A percentile compares a stretch with the other conserved stretches of the same genome.
Conservation (phyloP, 345 rosid species). For the Hibiscus syriacus region DNA sequence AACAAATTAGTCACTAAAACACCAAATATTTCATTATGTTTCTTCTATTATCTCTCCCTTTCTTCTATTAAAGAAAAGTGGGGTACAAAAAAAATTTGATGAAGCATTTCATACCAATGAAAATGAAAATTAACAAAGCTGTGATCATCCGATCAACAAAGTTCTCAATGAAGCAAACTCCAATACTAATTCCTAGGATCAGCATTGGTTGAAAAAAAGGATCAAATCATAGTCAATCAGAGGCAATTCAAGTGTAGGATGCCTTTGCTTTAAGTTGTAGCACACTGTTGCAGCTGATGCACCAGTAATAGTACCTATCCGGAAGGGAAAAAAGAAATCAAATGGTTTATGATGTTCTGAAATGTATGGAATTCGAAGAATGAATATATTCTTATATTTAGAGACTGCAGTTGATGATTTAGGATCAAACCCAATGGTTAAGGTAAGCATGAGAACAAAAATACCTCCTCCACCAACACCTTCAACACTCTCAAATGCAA, state of each 20-base stretch:
- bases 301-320: constrained; percentile 50
- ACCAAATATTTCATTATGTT: too few relatives aligned
- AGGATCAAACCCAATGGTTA: constrained; percentile 39
- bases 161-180: constrained; percentile 45
- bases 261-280: constrained; percentile 42
- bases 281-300: too few relatives aligned
- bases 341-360: background rate
- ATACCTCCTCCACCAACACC: constrained; percentile 55
- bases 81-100: too few relatives aligned
- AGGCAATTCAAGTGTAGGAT: constrained; percentile 45
- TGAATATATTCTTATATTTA: constrained; percentile 28
- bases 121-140: constrained; percentile 41
- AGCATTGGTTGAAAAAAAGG: constrained; percentile 53
- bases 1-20: too few relatives aligned
- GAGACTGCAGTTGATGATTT: constrained; percentile 44
- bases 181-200: constrained; percentile 50
- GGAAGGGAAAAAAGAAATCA: background rate
- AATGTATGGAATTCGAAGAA: background rate
- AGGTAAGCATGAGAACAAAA: constrained; percentile 44
- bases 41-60: too few relatives aligned
- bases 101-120: constrained; percentile 31
- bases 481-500: constrained; percentile 47
- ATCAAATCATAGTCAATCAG: constrained; percentile 50
- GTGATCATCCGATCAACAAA: constrained; percentile 63
- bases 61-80: too few relatives aligned